These are phyloP conservation scores for Tricholoma terreum DNA, from an alignment of 768 basidiomycete genomes.

Conservation along the genomic window DNA sequence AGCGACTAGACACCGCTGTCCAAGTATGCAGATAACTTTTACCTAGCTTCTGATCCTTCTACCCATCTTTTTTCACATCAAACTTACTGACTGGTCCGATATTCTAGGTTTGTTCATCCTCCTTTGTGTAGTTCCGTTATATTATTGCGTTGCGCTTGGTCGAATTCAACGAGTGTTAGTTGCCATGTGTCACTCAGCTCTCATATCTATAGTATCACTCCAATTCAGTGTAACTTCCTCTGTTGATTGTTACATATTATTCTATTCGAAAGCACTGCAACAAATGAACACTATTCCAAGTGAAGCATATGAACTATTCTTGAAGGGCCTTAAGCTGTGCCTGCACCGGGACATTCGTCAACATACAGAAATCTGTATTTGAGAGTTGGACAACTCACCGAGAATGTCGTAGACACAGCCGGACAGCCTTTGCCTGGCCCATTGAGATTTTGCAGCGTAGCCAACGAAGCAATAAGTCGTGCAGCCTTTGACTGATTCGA, in stretches of 20 bases:
- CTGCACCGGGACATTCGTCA: conserved; percentile 9
- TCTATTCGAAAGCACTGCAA: too few species aligned
- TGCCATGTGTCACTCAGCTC: too few species aligned
- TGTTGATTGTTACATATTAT: too few species aligned
- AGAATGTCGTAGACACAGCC: conserved; percentile 27
- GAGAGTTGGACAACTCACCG: conserved; percentile 7
- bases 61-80: not conserved
- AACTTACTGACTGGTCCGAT: not conserved
- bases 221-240: too few species aligned
- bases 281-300: too few species aligned
- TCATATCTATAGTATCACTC: too few species aligned
- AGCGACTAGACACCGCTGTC: conserved; percentile 84
- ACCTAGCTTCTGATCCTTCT: conserved; percentile 66
- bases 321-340: conserved; percentile 28
- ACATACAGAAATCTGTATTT: conserved; percentile 11
- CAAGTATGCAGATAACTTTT: conserved; percentile 64
- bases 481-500: conserved; percentile 51
- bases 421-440: conserved; percentile 73
- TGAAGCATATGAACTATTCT: not conserved
- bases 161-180: too few species aligned
- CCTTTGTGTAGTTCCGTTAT: not conserved
- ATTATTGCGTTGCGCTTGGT: too few species aligned
- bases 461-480: conserved; percentile 55
- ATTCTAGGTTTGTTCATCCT: not conserved
- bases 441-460: conserved; percentile 69